Conservation (phyloP, 805 yeast species). For the Ogataea chonburiensis region DNA sequence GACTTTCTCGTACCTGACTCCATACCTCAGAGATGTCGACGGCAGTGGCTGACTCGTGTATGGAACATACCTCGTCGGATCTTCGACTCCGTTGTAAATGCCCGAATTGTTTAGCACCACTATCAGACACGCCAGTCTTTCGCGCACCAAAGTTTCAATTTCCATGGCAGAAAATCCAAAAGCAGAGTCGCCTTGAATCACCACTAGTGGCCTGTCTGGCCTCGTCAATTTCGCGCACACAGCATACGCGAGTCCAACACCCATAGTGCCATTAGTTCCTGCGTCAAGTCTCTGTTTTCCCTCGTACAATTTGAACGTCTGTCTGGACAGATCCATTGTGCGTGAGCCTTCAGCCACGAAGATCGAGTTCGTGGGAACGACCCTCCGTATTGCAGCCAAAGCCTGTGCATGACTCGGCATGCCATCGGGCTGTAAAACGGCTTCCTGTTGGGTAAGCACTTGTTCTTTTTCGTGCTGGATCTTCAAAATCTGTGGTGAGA, state of each 20-base stretch:
- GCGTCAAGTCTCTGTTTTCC: slow-evolving; percentile 65
- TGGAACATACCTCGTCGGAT: slow-evolving; percentile 19
- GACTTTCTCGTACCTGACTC: slow-evolving; percentile 56
- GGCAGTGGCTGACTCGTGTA: slow-evolving; percentile 38
- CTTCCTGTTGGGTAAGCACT: slow-evolving; percentile 37
- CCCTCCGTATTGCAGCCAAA: slow-evolving; percentile 44
- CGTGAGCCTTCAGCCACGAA: slow-evolving; percentile 72
- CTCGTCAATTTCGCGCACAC: slow-evolving; percentile 53
- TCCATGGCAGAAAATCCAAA: slow-evolving; percentile 75
- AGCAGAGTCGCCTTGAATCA: slow-evolving; percentile 76
- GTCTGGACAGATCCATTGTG: slow-evolving; percentile 70
- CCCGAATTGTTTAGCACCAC: slow-evolving; percentile 75
- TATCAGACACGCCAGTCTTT: slow-evolving; percentile 51
- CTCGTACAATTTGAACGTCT: slow-evolving; percentile 51
- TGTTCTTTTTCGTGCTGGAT: slow-evolving; percentile 34
- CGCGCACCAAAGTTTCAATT: slow-evolving; percentile 64
- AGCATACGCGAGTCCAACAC: slow-evolving; percentile 69
- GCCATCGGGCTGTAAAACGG: slow-evolving; percentile 11
- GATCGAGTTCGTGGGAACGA: slow-evolving; percentile 35
- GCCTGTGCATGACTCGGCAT: slow-evolving; percentile 52
- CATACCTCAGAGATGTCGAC: slow-evolving; percentile 56
- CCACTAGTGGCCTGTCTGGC: slow-evolving; percentile 47
- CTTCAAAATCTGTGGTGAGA: slow-evolving; percentile 28
- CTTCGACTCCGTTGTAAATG: slow-evolving; percentile 60
- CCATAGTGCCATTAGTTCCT: slow-evolving; percentile 79